These are phyloP conservation scores for Sphaerosporella brunnea DNA, from an alignment of 495 filamentous ascomycete species.

Conservation along the genomic window DNA sequence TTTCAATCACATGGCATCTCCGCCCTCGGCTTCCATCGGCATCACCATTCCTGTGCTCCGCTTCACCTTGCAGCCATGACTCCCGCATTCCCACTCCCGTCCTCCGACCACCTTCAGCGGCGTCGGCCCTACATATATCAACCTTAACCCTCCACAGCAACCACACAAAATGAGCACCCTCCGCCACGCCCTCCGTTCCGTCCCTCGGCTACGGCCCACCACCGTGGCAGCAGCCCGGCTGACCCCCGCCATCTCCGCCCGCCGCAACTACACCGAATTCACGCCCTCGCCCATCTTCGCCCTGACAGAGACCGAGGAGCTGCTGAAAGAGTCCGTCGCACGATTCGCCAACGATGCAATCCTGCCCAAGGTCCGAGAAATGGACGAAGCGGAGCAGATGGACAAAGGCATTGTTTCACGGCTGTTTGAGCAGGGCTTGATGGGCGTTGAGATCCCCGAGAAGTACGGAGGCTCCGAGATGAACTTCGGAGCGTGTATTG, in stretches of 20 bases:
- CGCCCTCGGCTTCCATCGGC: slow-evolving; percentile 7
- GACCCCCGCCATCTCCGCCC: slow-evolving; percentile 5
- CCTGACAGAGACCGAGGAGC: slow-evolving; percentile 70
- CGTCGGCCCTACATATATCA: background rate
- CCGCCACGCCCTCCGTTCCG: background rate
- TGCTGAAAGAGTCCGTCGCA: slow-evolving; percentile 76
- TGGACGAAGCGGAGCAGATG: slow-evolving; percentile 96
- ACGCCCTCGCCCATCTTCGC: slow-evolving; percentile 83
- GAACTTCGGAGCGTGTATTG: slow-evolving; percentile 94
- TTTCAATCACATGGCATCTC: slow-evolving; percentile 1
- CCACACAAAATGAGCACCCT: background rate
- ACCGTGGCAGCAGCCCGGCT: slow-evolving; percentile 6
- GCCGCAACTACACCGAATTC: slow-evolving; percentile 17
- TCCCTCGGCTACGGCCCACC: background rate
- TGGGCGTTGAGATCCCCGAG: slow-evolving; percentile 95
- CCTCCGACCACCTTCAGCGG: no score
- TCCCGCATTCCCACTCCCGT: no score
- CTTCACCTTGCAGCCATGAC: no score
- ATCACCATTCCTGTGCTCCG: no score
- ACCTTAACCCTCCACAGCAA: background rate
- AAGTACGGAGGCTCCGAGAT: slow-evolving; percentile 92
- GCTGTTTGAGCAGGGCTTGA: slow-evolving; percentile 91
- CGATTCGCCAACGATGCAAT: slow-evolving; percentile 83
- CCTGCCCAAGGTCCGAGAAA: slow-evolving; percentile 80
- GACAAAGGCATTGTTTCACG: slow-evolving; percentile 73